phyloP scores from a whole-genome alignment of 2,329 filamentous ascomycete species.

The Paecilomyces variotii region DNA sequence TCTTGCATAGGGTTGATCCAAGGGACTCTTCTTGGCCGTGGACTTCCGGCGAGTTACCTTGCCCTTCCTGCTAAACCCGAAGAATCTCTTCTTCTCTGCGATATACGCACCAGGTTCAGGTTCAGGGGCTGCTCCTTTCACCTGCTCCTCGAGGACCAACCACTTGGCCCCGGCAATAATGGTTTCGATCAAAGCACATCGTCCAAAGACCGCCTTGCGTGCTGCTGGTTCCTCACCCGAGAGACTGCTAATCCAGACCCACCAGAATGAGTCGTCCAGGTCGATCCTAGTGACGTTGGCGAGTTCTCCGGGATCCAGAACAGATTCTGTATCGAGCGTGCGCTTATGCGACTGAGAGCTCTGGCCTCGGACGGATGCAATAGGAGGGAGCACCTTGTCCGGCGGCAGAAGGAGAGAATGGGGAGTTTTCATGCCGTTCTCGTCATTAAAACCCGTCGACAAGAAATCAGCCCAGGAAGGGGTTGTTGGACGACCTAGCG shows the following conservation, averaged over 20 bases:
- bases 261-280: constrained; percentile 96
- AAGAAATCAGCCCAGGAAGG: constrained; percentile 98
- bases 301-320: constrained; percentile 83
- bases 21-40: constrained; percentile 50
- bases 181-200: constrained; percentile 88
- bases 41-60: constrained; percentile 64
- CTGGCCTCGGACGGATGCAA: constrained; percentile 61
- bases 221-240: constrained; percentile 78
- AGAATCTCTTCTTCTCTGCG: constrained; percentile 90
- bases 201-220: constrained; percentile 86
- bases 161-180: constrained; percentile 72
- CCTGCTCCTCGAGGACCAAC: constrained; percentile 93
- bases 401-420: constrained; percentile 74
- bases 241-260: constrained; percentile 98
- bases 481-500: constrained; percentile 74
- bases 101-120: constrained; percentile 81
- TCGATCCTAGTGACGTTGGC: constrained; percentile 82
- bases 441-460: constrained; percentile 82
- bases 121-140: constrained; percentile 83
- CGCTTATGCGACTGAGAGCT: constrained; percentile 81
- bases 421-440: constrained; percentile 54
- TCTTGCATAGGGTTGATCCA: constrained; percentile 46
- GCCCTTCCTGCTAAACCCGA: constrained; percentile 66
- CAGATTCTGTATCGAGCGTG: constrained; percentile 57
- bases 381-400: constrained; percentile 82